Base-by-base conservation (phyloP, 257 asterid species). In the Knoxia roxburghii region DNA sequence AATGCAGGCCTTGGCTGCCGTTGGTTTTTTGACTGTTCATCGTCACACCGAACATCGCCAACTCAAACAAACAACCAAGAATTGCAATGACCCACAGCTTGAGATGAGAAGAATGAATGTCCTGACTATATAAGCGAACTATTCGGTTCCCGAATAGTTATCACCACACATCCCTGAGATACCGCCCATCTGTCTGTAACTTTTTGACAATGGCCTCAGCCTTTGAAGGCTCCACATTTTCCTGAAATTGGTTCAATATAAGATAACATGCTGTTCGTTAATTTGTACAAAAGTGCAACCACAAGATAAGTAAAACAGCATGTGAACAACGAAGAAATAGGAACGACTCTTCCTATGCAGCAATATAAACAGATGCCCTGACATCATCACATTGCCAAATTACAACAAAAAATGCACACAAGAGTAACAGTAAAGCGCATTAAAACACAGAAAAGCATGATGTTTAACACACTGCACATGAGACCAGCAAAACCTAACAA, bases 121-220 rank as follows among this genome's bases (percentile, higher is more conserved):
- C 65, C 5, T 7, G 40, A 9, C 59, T 37, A 46, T 29, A 29
- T 1, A 51, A 33, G 35, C 66, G 45, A 53, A 59, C 53, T 61
- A 30, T 53, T 46, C 30, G 13, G 27, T 43, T 49, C 27, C 40
- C 37, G 7, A 33, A 26, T 3, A 6, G 15, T 35, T 46, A 61
- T 87, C 81, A 87, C 95, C 95, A 87, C 49, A 87, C 91, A 43
- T 87, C 95, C 85, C 95, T 85, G 69, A 84, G 78, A 72, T 87
- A 87, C 52, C 95, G 77, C 52, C 95, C 95, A 67, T 87, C 87
- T 81, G 78, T 85, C 69, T 87, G 95, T 73, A 87, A 87, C 74
- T 85, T 79, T 80, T 87, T 87, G 75, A 87, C 95, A 30, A 68
- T 64, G 59, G 86, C 87, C 83, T 87, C 95, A 3, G 95, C 86